Evolutionary conservation across 768 basidiomycete species (phyloP).

Genomic region (Obba rivulosa): DNA sequence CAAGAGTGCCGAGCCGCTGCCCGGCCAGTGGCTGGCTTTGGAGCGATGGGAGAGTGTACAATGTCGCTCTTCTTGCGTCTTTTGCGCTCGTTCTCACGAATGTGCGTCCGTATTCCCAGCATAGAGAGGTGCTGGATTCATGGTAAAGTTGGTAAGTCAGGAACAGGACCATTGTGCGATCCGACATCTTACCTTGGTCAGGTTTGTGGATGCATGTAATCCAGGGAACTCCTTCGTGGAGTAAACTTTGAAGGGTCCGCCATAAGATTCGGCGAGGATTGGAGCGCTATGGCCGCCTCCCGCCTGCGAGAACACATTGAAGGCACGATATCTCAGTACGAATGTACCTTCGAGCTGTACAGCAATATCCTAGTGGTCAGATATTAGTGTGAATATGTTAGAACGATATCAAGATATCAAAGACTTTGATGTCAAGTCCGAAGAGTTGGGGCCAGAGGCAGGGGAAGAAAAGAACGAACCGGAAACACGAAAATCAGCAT

Average conservation of each 20-base stretch:
- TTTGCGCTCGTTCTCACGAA: no score
- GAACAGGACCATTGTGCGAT: no score
- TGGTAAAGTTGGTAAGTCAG: no score
- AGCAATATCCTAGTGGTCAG: conserved; percentile 59
- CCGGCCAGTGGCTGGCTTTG: no score
- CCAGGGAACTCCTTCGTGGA: conserved; percentile 72
- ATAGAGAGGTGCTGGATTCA: no score
- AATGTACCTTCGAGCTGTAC: conserved; percentile 64
- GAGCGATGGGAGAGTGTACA: no score
- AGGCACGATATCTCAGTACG: conserved; percentile 58
- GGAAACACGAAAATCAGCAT: conserved; percentile 59
- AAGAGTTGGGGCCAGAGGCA: not conserved
- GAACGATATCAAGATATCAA: not conserved
- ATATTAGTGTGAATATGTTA: not conserved
- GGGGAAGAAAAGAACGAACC: conserved; percentile 24
- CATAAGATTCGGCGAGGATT: conserved; percentile 61
- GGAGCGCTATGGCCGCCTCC: conserved; percentile 8
- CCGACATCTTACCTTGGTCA: conserved; percentile 63
- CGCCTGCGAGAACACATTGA: conserved; percentile 40
- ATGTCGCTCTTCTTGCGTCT: no score
- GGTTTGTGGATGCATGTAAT: conserved; percentile 55
- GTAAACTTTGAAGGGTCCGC: conserved; percentile 58
- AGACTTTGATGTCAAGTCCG: no score
- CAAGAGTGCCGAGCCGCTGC: no score
- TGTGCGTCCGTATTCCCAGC: no score